Conservation (phyloP, 495 filamentous ascomycete genomes). For the Diplogelasinospora grovesii region DNA sequence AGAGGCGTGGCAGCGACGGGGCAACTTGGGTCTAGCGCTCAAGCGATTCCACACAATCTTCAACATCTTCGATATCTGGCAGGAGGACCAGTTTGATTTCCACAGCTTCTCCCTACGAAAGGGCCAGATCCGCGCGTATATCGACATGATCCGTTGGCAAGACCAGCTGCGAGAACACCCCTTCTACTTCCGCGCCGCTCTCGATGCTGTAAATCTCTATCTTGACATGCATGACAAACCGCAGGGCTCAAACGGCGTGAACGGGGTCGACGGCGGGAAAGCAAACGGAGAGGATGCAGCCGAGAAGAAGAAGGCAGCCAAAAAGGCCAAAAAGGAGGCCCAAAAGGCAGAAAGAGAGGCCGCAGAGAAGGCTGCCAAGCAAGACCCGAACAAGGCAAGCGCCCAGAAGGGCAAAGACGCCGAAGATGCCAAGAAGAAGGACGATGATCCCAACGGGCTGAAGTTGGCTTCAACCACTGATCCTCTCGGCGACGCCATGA, state of each 20-base stretch:
- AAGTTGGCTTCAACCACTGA: slow-evolving; percentile 72
- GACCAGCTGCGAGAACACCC: slow-evolving; percentile 85
- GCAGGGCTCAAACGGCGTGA: slow-evolving; percentile 49
- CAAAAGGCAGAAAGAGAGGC: slow-evolving; percentile 79
- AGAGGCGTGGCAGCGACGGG: slow-evolving; percentile 78
- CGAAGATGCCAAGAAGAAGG: slow-evolving; percentile 66
- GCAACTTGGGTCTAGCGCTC: slow-evolving; percentile 74
- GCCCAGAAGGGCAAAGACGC: slow-evolving; percentile 39
- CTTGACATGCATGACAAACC: slow-evolving; percentile 73
- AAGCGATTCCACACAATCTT: slow-evolving; percentile 82
- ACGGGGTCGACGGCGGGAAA: slow-evolving; percentile 35
- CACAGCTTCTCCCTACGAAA: slow-evolving; percentile 94
- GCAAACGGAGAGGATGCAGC: slow-evolving; percentile 53
- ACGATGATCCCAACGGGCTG: slow-evolving; percentile 76
- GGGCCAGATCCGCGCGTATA: slow-evolving; percentile 88
- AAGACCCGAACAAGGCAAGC: slow-evolving; percentile 58
- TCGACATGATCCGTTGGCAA: slow-evolving; percentile 96
- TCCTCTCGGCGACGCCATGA: slow-evolving; percentile 78
- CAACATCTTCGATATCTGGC: slow-evolving; percentile 94
- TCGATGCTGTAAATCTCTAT: slow-evolving; percentile 76
- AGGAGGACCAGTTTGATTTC: slow-evolving; percentile 98
- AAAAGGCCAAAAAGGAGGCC: slow-evolving; percentile 91
- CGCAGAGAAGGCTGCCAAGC: slow-evolving; percentile 62
- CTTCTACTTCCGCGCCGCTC: slow-evolving; percentile 81
- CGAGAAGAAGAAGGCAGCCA: slow-evolving; percentile 85